Conservation (phyloP, 164 flowering plant species). For the Umbellularia californica region DNA sequence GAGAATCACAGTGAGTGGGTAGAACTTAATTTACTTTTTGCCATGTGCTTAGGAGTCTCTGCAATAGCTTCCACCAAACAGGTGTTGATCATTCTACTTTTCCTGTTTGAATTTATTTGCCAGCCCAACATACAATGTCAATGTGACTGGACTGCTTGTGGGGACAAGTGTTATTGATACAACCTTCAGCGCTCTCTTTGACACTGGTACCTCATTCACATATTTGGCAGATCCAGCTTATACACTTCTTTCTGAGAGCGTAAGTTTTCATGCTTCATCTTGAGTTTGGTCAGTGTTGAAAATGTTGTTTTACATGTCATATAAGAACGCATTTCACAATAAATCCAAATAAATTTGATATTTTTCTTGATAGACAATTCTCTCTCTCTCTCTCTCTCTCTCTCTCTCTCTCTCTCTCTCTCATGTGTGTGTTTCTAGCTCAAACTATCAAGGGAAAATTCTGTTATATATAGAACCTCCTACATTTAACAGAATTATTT, state of each 20-base stretch:
- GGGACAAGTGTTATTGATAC: slow-evolving; percentile 32
- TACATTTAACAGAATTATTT: too few species aligned
- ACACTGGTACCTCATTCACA: slow-evolving; percentile 91
- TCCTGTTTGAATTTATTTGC: slow-evolving; percentile 8
- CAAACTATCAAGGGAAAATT: too few species aligned
- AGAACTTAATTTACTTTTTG: background rate
- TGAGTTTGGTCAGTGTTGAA: background rate
- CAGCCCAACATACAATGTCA: slow-evolving; percentile 74
- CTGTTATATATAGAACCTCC: too few species aligned
- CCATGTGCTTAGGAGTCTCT: background rate
- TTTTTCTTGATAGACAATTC: too few species aligned
- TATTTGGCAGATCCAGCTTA: slow-evolving; percentile 80
- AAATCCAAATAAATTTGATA: too few species aligned
- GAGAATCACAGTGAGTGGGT: slow-evolving; percentile 44
- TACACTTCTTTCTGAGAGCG: slow-evolving; percentile 47
- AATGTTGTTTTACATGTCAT: background rate
- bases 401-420: too few species aligned
- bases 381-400: too few species aligned
- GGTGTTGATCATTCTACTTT: slow-evolving; percentile 1
- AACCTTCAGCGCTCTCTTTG: slow-evolving; percentile 58
- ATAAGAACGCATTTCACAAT: too few species aligned
- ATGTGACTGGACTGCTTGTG: slow-evolving; percentile 48
- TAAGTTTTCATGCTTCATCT: slow-evolving; percentile 36
- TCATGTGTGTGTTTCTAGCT: too few species aligned
- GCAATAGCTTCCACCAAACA: background rate